These are phyloP conservation scores for Moricandia arvensis DNA, from an alignment of 345 rosid species.

Conservation along the genomic window DNA sequence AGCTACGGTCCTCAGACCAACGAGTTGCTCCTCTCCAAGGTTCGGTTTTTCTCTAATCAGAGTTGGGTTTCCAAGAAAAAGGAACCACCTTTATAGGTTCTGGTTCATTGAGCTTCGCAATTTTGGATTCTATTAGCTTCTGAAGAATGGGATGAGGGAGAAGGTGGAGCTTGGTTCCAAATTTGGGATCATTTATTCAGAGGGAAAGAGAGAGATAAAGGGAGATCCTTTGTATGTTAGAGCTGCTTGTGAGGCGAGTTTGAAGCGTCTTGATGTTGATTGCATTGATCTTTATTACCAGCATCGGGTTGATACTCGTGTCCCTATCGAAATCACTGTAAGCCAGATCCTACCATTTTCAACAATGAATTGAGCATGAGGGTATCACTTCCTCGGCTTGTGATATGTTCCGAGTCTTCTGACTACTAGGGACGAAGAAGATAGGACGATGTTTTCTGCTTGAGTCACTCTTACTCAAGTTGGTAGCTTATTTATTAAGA, in stretches of 20 bases:
- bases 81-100: background rate
- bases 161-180: conserved; percentile 56
- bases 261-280: conserved; percentile 48
- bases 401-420: too few relatives aligned
- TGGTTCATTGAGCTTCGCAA: background rate
- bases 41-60: background rate
- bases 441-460: too few relatives aligned
- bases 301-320: conserved; percentile 45
- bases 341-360: background rate
- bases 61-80: background rate
- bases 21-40: conserved; percentile 39
- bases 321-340: conserved; percentile 43
- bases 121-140: conserved; percentile 29
- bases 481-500: too few relatives aligned
- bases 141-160: conserved; percentile 45
- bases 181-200: conserved; percentile 31
- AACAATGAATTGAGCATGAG: too few relatives aligned
- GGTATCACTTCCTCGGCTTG: background rate
- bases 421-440: too few relatives aligned
- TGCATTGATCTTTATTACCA: conserved; percentile 66
- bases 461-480: too few relatives aligned
- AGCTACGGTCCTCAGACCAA: conserved; percentile 47
- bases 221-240: conserved; percentile 60
- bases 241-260: conserved; percentile 56
- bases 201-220: conserved; percentile 29